phyloP scores from a whole-genome alignment of 2,329 filamentous ascomycete species.

The Diaporthe eres region DNA sequence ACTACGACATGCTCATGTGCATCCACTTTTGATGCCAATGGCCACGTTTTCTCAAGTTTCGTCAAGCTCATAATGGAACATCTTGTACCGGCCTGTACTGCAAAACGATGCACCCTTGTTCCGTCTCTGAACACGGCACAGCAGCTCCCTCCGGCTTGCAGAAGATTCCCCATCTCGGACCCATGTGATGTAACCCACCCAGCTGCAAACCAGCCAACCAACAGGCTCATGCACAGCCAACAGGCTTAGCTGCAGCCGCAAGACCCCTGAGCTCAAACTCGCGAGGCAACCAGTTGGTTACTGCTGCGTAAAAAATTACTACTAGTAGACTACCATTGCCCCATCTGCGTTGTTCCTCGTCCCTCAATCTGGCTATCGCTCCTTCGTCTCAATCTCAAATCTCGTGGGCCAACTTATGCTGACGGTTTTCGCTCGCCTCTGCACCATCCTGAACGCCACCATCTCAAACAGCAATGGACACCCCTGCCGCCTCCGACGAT shows the following conservation, averaged over 20 bases:
- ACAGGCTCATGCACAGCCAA: conserved; percentile 1
- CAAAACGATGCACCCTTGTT: not conserved
- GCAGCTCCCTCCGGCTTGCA: not conserved
- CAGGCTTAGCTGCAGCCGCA: not conserved
- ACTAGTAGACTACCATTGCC: not conserved
- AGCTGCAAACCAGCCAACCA: not conserved
- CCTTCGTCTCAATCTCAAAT: not conserved
- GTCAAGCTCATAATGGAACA: not conserved
- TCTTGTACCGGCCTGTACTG: not conserved
- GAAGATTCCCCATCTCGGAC: not conserved
- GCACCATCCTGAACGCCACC: no score
- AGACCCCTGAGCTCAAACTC: not conserved
- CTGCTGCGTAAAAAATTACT: not conserved
- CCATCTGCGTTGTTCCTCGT: not conserved
- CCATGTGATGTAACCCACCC: conserved; percentile 2
- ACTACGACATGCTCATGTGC: not conserved
- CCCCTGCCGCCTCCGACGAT: no score
- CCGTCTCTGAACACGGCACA: not conserved
- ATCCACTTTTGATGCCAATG: no score
- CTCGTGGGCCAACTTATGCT: no score
- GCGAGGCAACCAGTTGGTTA: not conserved
- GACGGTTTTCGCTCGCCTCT: no score
- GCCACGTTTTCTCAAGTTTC: not conserved
- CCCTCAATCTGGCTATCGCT: not conserved
- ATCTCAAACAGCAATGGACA: no score